phyloP scores from a whole-genome alignment of 164 flowering plant species.

The Chimonanthus praecox region DNA sequence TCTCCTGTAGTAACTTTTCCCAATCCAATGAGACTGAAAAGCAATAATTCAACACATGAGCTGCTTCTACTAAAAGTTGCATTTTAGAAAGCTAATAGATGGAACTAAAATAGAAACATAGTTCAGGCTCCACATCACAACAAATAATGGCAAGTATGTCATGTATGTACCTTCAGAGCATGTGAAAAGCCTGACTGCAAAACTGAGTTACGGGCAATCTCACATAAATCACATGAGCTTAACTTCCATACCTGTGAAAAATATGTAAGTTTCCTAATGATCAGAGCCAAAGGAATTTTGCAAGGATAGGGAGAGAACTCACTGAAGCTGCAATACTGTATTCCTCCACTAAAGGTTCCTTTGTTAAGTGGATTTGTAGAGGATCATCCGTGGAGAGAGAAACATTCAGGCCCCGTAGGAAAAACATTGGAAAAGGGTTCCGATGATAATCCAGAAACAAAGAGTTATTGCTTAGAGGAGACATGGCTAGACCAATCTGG shows the following conservation, averaged over 20 bases:
- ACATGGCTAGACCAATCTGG: conserved; percentile 97
- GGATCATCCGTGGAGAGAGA: conserved; percentile 99
- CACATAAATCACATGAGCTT: conserved; percentile 91
- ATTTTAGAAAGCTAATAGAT: not conserved
- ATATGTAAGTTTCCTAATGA: not conserved
- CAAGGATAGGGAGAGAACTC: conserved; percentile 23
- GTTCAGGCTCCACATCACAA: not conserved
- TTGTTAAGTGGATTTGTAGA: conserved; percentile 91
- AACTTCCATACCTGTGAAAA: conserved; percentile 83
- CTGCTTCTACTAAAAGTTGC: not conserved
- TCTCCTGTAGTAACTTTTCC: conserved; percentile 74
- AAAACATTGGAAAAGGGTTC: conserved; percentile 86
- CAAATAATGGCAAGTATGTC: not conserved
- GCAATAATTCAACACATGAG: not conserved
- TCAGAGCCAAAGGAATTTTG: too few relatives aligned
- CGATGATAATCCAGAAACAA: conserved; percentile 84
- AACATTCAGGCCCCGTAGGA: conserved; percentile 88
- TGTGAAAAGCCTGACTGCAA: conserved; percentile 95
- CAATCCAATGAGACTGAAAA: conserved; percentile 90
- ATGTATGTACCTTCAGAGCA: conserved; percentile 63
- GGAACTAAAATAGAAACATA: not conserved
- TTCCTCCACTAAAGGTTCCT: conserved; percentile 95
- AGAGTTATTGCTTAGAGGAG: conserved; percentile 97
- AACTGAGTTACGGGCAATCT: conserved; percentile 97
- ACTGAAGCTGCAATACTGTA: conserved; percentile 99